Evolutionary conservation across 2,329 filamentous ascomycete species (phyloP).

Genomic region (Monosporascus sp.): DNA sequence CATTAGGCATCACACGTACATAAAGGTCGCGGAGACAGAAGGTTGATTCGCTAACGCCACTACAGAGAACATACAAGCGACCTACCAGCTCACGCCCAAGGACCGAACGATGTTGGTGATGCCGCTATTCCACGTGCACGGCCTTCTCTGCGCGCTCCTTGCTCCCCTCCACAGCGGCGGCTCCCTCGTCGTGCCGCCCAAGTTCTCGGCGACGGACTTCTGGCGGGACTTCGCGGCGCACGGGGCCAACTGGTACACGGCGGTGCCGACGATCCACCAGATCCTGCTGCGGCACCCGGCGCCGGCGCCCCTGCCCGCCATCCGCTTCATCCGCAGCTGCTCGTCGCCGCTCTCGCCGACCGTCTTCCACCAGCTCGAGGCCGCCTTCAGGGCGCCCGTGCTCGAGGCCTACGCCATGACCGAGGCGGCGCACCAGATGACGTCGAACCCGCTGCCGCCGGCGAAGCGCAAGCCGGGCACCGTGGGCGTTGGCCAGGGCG

Average conservation of each 20-base stretch:
- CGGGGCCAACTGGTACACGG: conserved; percentile 86
- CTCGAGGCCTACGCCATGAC: conserved; percentile 93
- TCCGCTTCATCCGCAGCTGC: conserved; percentile 85
- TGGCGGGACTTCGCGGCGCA: conserved; percentile 72
- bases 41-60: conserved; percentile 1
- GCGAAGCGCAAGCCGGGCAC: conserved; percentile 73
- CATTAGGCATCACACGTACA: not conserved
- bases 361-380: conserved; percentile 73
- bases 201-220: conserved; percentile 79
- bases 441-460: conserved; percentile 66
- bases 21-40: no score
- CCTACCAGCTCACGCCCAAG: conserved; percentile 63
- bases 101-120: conserved; percentile 85
- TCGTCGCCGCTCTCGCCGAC: conserved; percentile 79
- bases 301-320: conserved; percentile 63
- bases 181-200: conserved; percentile 71
- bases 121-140: conserved; percentile 88
- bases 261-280: conserved; percentile 89
- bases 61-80: conserved; percentile 68
- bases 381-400: conserved; percentile 70
- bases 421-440: conserved; percentile 83
- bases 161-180: conserved; percentile 71
- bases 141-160: conserved; percentile 77
- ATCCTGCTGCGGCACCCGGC: conserved; percentile 72
- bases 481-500: conserved; percentile 77